These are phyloP conservation scores for Lolium perenne DNA, from an alignment of 176 grass and related monocot genomes.

Conservation along the genomic window DNA sequence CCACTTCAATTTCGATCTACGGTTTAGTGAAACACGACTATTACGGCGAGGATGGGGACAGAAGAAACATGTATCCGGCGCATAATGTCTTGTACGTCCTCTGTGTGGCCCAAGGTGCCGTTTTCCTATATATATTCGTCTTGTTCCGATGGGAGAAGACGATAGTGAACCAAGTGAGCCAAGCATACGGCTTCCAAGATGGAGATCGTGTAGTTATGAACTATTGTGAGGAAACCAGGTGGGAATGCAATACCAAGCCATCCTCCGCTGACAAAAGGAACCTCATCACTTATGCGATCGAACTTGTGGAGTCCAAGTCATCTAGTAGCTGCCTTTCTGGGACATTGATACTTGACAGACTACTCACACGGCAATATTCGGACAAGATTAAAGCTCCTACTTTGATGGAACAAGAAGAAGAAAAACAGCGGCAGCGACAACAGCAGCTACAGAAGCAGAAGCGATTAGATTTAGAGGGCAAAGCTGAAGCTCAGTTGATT, in stretches of 20 bases:
- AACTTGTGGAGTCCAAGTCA: not conserved
- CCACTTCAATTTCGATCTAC: not conserved
- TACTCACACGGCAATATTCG: not conserved
- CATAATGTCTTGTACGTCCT: not conserved
- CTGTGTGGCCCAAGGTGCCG: not conserved
- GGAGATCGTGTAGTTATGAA: not conserved
- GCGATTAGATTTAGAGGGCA: not conserved
- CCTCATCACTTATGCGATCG: not conserved
- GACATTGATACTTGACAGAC: not conserved
- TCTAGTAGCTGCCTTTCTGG: not conserved
- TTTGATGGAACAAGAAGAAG: not conserved
- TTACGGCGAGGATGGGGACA: not conserved
- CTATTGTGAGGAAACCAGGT: accelerated
- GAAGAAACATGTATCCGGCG: not conserved
- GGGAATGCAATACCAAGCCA: not conserved
- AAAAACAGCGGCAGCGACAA: not conserved
- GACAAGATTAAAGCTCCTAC: not conserved
- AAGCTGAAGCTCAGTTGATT: not conserved
- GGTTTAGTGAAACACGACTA: not conserved
- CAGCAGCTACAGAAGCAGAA: no score
- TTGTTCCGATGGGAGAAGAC: accelerated
- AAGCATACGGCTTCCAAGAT: not conserved
- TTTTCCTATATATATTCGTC: not conserved
- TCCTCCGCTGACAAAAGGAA: not conserved
- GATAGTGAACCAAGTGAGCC: not conserved